Conservation (phyloP, 169 alveolate species). For the Haemoproteus tartakovskyi region DNA sequence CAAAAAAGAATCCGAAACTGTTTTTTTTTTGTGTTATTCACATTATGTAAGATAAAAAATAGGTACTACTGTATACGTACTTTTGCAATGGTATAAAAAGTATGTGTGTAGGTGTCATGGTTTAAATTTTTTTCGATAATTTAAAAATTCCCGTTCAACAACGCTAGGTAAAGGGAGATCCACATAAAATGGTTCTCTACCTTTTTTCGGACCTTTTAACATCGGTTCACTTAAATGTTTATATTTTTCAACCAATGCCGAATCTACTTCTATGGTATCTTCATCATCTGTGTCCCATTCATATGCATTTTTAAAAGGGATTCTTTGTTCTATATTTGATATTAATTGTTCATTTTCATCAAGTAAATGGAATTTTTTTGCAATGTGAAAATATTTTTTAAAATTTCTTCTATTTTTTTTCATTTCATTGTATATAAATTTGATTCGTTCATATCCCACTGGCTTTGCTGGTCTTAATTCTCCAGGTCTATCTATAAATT, state of each 20-base stretch:
- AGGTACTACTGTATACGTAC: too few species aligned
- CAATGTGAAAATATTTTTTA: slow-evolving; percentile 74
- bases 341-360: slow-evolving; percentile 73
- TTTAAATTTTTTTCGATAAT: slow-evolving; percentile 54
- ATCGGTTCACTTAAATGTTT: slow-evolving; percentile 36
- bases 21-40: too few species aligned
- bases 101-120: too few species aligned
- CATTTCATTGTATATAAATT: slow-evolving; percentile 70
- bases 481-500: slow-evolving; percentile 83
- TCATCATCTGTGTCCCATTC: slow-evolving; percentile 59
- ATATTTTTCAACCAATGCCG: slow-evolving; percentile 22
- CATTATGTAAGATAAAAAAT: too few species aligned
- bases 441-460: slow-evolving; percentile 76
- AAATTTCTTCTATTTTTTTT: slow-evolving; percentile 71
- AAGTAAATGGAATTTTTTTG: slow-evolving; percentile 69
- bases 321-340: slow-evolving; percentile 3
- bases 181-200: slow-evolving; percentile 63
- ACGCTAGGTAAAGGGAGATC: slow-evolving; percentile 53
- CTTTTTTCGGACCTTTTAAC: slow-evolving; percentile 37
- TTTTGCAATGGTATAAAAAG: too few species aligned
- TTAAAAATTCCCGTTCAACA: slow-evolving; percentile 41
- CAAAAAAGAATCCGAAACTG: too few species aligned
- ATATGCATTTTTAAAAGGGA: too few species aligned
- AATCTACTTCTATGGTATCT: slow-evolving; percentile 25
- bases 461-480: slow-evolving; percentile 87